Base-by-base conservation (phyloP, 352 stramenopile species). In the Phytophthora agathidicida region DNA sequence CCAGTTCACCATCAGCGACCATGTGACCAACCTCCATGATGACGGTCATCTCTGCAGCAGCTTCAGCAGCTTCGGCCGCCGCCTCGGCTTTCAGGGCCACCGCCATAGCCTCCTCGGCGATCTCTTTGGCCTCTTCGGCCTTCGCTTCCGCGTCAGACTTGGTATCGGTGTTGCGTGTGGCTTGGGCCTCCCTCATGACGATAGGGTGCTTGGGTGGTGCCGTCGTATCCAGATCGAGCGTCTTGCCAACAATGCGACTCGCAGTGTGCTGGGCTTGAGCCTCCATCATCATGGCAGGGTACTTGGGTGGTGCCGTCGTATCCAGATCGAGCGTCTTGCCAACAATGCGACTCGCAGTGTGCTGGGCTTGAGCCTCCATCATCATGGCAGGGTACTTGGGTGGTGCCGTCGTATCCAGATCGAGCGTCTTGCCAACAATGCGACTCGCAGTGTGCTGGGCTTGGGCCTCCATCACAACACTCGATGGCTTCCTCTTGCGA, bases 111-210 rank as follows among this genome's bases (percentile, higher is more conserved):
- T 47, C 36, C 13, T 30, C 37, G 33, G 33, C 43, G 22, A 55
- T 62, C 13, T 46, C 22, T 22, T 52, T 30, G 0, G 37, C 55
- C 22, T 58, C 22, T 7, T 50, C 28, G 8, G 55, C 37, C 32
- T 57, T 51, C 8, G 36, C 45, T 39, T 51, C 36, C 6, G 45
- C 45, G 19, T 45, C n/a, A n/a, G n/a, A n/a, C n/a, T n/a, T n/a
- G n/a, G n/a, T n/a, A n/a, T n/a, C n/a, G n/a, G n/a, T n/a, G n/a
- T n/a, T n/a, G n/a, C n/a, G n/a, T n/a, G n/a, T n/a, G n/a, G n/a
- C n/a, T n/a, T n/a, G n/a, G n/a, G n/a, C n/a, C n/a, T n/a, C n/a
- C 10, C 36, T 14, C 38, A 13, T 11, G 2, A 28, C 38, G 19
- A 5, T 14, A 13, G 19, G 33, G n/a, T 39, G 33, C 19, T 7